Evolutionary conservation across 2,329 filamentous ascomycete genomes (phyloP).

Genomic region (Fusarium torreyae): DNA sequence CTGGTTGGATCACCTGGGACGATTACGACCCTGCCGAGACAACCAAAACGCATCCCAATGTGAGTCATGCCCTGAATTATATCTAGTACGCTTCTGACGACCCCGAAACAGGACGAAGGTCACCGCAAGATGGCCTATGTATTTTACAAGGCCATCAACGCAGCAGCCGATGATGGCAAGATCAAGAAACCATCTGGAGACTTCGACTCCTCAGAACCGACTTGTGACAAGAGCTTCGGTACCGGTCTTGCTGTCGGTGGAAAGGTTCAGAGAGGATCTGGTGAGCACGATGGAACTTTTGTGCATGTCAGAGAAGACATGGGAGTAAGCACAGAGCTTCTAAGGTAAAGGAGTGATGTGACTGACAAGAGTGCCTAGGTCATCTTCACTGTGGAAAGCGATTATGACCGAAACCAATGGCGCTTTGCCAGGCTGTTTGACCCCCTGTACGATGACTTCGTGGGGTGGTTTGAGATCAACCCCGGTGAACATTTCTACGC

Average conservation of each 20-base stretch:
- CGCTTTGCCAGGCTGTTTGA: too few relatives aligned
- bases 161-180: not conserved
- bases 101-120: not conserved
- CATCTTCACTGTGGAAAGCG: too few relatives aligned
- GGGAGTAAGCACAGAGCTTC: too few relatives aligned
- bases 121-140: not conserved
- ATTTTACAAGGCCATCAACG: constrained; percentile 5
- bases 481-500: not conserved
- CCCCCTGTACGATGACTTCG: too few relatives aligned
- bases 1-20: not conserved
- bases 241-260: not conserved
- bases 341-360: too few relatives aligned
- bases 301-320: too few relatives aligned
- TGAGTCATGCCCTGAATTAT: not conserved
- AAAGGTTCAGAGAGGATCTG: not conserved
- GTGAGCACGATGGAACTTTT: too few relatives aligned
- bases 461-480: not conserved
- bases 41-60: not conserved
- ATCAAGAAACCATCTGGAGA: not conserved
- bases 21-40: not conserved
- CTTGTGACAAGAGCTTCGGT: not conserved
- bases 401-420: too few relatives aligned
- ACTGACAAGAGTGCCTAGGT: too few relatives aligned
- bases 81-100: not conserved
- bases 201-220: not conserved